A percentile compares a stretch with the other conserved stretches of the same genome.
These are phyloP conservation scores for Leucocoprinus sp. DNA, from an alignment of 768 basidiomycete species.

Conservation along the genomic window DNA sequence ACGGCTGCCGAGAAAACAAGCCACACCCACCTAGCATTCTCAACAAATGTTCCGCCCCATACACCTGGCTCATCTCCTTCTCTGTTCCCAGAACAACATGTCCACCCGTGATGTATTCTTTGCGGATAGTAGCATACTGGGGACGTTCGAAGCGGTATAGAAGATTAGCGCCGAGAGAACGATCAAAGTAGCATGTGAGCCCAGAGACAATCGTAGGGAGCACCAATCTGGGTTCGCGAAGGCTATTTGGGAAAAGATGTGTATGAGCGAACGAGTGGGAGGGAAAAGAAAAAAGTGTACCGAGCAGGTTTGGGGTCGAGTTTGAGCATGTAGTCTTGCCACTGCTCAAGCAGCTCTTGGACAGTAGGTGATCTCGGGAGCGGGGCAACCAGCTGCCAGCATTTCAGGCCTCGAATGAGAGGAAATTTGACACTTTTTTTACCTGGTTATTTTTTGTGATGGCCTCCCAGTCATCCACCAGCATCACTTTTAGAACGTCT, in stretches of 20 bases:
- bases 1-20: background rate
- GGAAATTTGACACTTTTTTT: too few relatives aligned
- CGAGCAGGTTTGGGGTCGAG: conserved; percentile 33
- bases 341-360: conserved; percentile 67
- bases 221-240: conserved; percentile 62
- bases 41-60: conserved; percentile 91
- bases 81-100: conserved; percentile 56
- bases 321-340: conserved; percentile 52
- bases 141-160: conserved; percentile 94
- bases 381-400: conserved; percentile 73
- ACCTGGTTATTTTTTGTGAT: conserved; percentile 94
- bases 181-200: conserved; percentile 87
- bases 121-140: conserved; percentile 79
- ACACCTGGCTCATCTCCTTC: conserved; percentile 82
- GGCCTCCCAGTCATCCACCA: conserved; percentile 98
- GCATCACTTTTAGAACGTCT: conserved; percentile 76
- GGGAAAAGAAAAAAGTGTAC: conserved; percentile 24
- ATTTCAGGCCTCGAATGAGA: too few relatives aligned
- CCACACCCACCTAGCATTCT: conserved; percentile 74
- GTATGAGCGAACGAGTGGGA: background rate
- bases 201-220: conserved; percentile 80
- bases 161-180: conserved; percentile 80
- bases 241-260: conserved; percentile 25
- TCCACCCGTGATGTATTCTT: conserved; percentile 63
- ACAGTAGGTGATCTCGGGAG: conserved; percentile 80